Percentiles rank a stretch among this genome's conserved stretches.
Conservation (phyloP, 108 stramenopile genomes). For the Cyclotella atomus region DNA sequence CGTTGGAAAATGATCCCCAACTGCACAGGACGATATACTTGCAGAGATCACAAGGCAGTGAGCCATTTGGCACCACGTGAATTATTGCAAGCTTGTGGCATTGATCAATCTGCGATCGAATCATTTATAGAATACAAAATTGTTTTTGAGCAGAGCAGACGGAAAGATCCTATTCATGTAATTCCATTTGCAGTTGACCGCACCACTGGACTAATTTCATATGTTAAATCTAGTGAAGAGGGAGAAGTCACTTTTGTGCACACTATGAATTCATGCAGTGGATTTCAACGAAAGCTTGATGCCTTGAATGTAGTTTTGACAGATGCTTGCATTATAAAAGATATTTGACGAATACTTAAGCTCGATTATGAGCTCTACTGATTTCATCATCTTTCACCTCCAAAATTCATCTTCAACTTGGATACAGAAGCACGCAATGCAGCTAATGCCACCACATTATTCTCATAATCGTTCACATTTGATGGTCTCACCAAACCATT, state of each 20-base stretch:
- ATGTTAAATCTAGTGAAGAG: conserved; percentile 24
- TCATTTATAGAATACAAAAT: conserved; percentile 21
- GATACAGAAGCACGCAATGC: conserved; percentile 50
- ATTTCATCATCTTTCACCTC: background rate
- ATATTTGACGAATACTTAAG: too few species aligned
- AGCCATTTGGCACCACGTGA: conserved; percentile 30
- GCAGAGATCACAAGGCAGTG: conserved; percentile 49
- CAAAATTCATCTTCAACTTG: conserved; percentile 29
- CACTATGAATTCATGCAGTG: conserved; percentile 56
- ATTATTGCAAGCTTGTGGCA: conserved; percentile 24
- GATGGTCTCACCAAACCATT: conserved; percentile 43
- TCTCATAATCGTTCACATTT: conserved; percentile 35
- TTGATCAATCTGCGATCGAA: conserved; percentile 8
- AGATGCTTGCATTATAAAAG: conserved; percentile 7
- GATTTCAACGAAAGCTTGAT: conserved; percentile 53
- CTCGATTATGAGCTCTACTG: too few species aligned
- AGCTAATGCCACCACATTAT: conserved; percentile 45
- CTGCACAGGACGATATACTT: conserved; percentile 60
- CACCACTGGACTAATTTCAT: conserved; percentile 49
- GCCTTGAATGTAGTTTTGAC: conserved; percentile 40
- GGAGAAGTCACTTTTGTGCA: conserved; percentile 41
- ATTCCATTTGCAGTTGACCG: conserved; percentile 44
- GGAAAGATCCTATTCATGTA: conserved; percentile 45
- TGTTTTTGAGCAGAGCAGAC: conserved; percentile 25
- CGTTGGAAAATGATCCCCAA: conserved; percentile 59